Percentiles rank a stretch among this genome's conserved stretches.
These are phyloP conservation scores for Phytophthora europaea DNA, from an alignment of 352 stramenopile genomes.

Conservation along the genomic window DNA sequence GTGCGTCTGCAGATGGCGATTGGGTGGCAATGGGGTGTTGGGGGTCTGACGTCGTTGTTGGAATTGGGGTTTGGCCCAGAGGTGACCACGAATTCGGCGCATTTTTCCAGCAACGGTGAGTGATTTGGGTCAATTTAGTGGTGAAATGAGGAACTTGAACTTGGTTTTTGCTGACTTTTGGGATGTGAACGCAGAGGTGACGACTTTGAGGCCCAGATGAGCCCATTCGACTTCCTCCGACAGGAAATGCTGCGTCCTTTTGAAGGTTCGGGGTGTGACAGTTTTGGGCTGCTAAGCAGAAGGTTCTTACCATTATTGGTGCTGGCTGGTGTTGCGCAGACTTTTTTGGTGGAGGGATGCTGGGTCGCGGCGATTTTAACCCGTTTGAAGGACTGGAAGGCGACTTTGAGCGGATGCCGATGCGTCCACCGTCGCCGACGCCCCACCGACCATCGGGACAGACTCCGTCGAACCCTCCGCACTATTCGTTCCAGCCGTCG, in stretches of 20 bases:
- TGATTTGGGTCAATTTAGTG: conserved; percentile 1
- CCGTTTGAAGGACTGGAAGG: conserved; percentile 74
- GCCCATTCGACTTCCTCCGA: conserved; percentile 82
- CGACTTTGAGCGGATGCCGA: conserved; percentile 74
- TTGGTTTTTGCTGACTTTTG: not conserved
- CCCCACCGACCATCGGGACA: conserved; percentile 54
- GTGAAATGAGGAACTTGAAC: not conserved
- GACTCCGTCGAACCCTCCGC: conserved; percentile 63
- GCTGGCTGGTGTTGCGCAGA: conserved; percentile 34
- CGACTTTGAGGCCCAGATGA: conserved; percentile 83
- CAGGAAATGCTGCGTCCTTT: conserved; percentile 88
- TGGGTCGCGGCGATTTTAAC: conserved; percentile 44
- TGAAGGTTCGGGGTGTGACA: conserved; percentile 47
- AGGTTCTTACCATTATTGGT: not conserved
- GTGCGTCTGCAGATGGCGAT: conserved; percentile 21
- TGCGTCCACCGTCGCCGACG: conserved; percentile 51
- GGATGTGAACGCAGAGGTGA: conserved; percentile 51
- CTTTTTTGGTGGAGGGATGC: conserved; percentile 62
- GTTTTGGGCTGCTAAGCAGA: not conserved
- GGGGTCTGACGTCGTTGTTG: not conserved
- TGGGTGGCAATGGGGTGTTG: not conserved
- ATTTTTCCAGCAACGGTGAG: conserved; percentile 70
- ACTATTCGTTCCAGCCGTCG: conserved; percentile 83
- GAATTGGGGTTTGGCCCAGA: conserved; percentile 8
- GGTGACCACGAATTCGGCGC: conserved; percentile 48